Evolutionary conservation across 805 yeast species (phyloP).

Genomic region (Zygotorulaspora chibaensis): DNA sequence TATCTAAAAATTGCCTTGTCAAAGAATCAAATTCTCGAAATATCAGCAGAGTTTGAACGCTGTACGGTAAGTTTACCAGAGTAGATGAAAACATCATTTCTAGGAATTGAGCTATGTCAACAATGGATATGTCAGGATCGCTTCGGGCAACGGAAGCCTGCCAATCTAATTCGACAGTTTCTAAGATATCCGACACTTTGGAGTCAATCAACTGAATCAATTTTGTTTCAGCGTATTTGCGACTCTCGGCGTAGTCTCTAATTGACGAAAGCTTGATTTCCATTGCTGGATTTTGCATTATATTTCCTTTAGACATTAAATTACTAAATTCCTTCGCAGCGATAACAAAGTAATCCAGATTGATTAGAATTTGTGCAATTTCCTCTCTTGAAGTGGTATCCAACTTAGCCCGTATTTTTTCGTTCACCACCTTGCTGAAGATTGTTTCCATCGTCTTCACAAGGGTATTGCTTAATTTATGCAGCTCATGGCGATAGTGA

Average conservation of each 20-base stretch:
- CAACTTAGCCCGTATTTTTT: slow-evolving; percentile 55
- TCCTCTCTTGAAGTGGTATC: slow-evolving; percentile 81
- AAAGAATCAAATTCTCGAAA: slow-evolving; percentile 84
- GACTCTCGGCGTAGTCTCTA: slow-evolving; percentile 50
- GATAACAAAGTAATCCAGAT: slow-evolving; percentile 77
- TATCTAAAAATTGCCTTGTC: slow-evolving; percentile 61
- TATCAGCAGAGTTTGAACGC: slow-evolving; percentile 73
- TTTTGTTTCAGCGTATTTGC: slow-evolving; percentile 71
- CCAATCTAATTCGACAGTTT: slow-evolving; percentile 87
- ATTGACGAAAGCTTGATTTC: slow-evolving; percentile 48
- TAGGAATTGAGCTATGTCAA: slow-evolving; percentile 80
- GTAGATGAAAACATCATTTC: slow-evolving; percentile 83
- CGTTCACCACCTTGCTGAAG: slow-evolving; percentile 63
- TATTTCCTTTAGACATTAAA: slow-evolving; percentile 38
- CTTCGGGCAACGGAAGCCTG: slow-evolving; percentile 43
- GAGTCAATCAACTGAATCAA: slow-evolving; percentile 79
- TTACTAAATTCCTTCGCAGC: slow-evolving; percentile 63
- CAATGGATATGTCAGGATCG: slow-evolving; percentile 69
- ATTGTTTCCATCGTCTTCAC: slow-evolving; percentile 61
- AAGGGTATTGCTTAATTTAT: slow-evolving; percentile 55
- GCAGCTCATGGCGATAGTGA: slow-evolving; percentile 58
- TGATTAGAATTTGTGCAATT: slow-evolving; percentile 81
- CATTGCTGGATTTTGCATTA: slow-evolving; percentile 38
- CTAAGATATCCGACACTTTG: slow-evolving; percentile 74
- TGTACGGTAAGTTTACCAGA: slow-evolving; percentile 72